Conservation (phyloP, 305 asterid genomes). For the Withania somnifera region DNA sequence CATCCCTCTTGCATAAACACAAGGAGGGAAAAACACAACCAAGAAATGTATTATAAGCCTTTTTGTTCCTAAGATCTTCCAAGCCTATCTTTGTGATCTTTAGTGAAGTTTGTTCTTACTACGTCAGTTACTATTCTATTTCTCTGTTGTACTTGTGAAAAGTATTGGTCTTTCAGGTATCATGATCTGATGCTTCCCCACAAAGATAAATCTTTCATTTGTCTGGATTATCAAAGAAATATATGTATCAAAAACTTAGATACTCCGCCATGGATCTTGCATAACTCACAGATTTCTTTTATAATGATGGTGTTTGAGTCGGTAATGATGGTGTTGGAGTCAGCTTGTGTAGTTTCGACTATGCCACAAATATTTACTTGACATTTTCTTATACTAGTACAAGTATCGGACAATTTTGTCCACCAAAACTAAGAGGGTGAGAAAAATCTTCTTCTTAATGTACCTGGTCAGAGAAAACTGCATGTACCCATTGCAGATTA, state of each 20-base stretch:
- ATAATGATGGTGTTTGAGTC: not conserved
- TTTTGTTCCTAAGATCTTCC: slow-evolving; percentile 25
- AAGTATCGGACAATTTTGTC: not conserved
- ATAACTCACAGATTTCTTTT: not conserved
- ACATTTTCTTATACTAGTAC: not conserved
- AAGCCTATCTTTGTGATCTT: not conserved
- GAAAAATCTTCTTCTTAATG: not conserved
- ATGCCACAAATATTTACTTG: not conserved
- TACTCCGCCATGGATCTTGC: not conserved
- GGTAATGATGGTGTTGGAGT: not conserved
- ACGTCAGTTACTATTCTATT: too few species aligned
- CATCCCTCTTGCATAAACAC: slow-evolving; percentile 23
- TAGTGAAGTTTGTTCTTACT: not conserved
- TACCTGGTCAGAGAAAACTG: not conserved
- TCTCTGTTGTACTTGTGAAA: not conserved
- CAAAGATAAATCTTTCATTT: not conserved
- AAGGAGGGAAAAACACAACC: slow-evolving; percentile 22
- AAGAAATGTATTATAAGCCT: slow-evolving; percentile 33
- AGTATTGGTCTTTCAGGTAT: not conserved
- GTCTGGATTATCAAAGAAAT: not conserved
- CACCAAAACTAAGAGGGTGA: not conserved
- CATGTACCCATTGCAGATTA: not conserved
- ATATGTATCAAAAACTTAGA: not conserved
- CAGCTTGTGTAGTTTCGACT: not conserved
- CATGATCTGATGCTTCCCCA: not conserved